Percentiles rank a stretch among this genome's conserved stretches.
Conservation (phyloP, 352 stramenopile species). For the Achlya hypogyna region DNA sequence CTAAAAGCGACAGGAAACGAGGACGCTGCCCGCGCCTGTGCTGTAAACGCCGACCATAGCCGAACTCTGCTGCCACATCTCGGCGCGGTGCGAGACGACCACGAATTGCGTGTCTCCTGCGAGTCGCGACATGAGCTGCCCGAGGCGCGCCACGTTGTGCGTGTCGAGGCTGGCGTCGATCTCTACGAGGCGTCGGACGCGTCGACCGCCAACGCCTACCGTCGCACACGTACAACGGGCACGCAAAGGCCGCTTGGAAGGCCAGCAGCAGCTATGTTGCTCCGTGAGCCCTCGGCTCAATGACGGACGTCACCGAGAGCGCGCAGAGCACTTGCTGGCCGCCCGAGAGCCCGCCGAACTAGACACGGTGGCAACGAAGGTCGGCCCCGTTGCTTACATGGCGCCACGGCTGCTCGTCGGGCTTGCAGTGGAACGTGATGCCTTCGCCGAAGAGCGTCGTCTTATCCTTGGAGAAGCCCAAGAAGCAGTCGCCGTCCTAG, state of each 20-base stretch:
- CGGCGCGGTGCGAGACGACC: not conserved
- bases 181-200: not conserved
- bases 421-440: slow-evolving; percentile 4
- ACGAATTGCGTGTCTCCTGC: not conserved
- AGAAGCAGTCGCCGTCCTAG: not conserved
- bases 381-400: not conserved
- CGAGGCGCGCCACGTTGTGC: not conserved
- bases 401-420: not conserved
- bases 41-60: not conserved
- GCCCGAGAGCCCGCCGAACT: not conserved
- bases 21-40: not conserved
- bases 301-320: not conserved
- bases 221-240: not conserved
- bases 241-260: not conserved
- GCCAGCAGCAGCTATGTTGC: not conserved
- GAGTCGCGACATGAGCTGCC: not conserved
- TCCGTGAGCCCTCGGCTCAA: not conserved
- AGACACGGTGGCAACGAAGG: not conserved
- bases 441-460: not conserved
- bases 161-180: not conserved
- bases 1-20: not conserved
- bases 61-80: not conserved
- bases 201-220: not conserved
- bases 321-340: slow-evolving; percentile 5
- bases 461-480: not conserved